Conservation (phyloP, 306 rosid genomes). For the Vigna radiata region DNA sequence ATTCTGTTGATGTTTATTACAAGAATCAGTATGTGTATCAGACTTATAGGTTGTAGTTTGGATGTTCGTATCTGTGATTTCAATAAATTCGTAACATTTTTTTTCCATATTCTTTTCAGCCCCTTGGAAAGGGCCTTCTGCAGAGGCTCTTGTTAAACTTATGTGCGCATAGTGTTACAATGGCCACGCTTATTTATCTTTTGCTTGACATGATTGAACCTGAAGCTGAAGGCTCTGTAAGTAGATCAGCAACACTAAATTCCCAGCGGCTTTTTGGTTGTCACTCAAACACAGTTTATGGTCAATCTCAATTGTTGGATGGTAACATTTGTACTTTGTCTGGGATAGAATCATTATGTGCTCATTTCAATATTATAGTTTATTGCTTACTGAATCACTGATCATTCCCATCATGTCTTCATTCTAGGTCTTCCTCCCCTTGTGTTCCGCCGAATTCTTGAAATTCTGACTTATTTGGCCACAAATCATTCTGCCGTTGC, state of each 20-base stretch:
- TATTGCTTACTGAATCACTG: conserved; percentile 41
- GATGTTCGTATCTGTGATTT: conserved; percentile 32
- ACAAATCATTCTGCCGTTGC: conserved; percentile 91
- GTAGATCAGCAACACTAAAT: conserved; percentile 64
- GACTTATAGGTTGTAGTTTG: conserved; percentile 23
- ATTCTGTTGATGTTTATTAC: not conserved
- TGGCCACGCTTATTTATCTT: conserved; percentile 73
- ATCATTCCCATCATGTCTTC: conserved; percentile 41
- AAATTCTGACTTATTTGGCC: conserved; percentile 86
- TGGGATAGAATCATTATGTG: conserved; percentile 1
- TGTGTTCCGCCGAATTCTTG: conserved; percentile 88
- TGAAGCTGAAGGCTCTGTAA: conserved; percentile 75
- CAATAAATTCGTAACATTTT: conserved; percentile 33
- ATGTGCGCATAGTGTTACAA: conserved; percentile 88
- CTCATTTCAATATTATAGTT: conserved; percentile 22
- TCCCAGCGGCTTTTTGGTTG: conserved; percentile 96
- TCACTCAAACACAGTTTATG: conserved; percentile 91
- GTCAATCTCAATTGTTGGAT: conserved; percentile 89
- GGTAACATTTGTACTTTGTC: conserved; percentile 60
- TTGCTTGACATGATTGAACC: conserved; percentile 86
- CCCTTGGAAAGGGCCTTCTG: conserved; percentile 97
- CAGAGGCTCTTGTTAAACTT: conserved; percentile 94
- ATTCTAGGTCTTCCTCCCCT: conserved; percentile 93
- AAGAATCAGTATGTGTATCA: conserved; percentile 15
- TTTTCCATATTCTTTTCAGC: conserved; percentile 61